phyloP scores from a whole-genome alignment of 2,329 filamentous ascomycete genomes.

The Falciphora oryzae region DNA sequence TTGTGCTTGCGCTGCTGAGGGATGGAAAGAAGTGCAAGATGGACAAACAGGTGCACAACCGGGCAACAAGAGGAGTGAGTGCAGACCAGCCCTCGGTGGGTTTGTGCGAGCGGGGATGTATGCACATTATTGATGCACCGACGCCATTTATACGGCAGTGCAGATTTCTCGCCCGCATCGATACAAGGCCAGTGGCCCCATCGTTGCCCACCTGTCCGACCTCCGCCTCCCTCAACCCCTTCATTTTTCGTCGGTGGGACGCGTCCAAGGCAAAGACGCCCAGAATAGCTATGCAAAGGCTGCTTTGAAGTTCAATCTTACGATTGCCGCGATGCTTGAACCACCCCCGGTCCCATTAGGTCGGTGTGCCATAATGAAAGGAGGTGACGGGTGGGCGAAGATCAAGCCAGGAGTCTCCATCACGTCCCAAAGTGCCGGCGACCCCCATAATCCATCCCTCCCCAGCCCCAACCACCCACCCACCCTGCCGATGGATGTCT shows the following conservation, averaged over 20 bases:
- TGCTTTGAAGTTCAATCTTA: neutral
- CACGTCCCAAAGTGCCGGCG: too few relatives aligned
- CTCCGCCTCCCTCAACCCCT: neutral
- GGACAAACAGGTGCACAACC: too few relatives aligned
- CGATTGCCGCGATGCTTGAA: neutral
- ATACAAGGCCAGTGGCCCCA: too few relatives aligned
- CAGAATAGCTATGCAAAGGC: neutral
- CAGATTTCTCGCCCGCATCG: too few relatives aligned
- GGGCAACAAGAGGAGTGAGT: neutral
- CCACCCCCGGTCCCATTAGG: neutral
- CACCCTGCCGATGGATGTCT: too few relatives aligned
- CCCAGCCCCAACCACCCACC: too few relatives aligned
- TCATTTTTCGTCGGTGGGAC: neutral
- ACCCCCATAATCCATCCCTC: too few relatives aligned
- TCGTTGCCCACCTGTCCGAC: too few relatives aligned
- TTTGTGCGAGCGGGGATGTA: neutral
- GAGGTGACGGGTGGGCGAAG: neutral
- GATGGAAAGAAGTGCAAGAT: too few relatives aligned
- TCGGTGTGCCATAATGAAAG: neutral
- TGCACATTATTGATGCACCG: neutral
- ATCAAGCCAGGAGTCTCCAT: neutral
- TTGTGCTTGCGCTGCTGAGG: neutral
- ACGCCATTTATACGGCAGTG: neutral
- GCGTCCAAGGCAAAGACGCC: too few relatives aligned
- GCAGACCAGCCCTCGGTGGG: neutral